Evolutionary conservation across 2,329 filamentous ascomycete genomes (phyloP).

Genomic region (Penicillium sp.): DNA sequence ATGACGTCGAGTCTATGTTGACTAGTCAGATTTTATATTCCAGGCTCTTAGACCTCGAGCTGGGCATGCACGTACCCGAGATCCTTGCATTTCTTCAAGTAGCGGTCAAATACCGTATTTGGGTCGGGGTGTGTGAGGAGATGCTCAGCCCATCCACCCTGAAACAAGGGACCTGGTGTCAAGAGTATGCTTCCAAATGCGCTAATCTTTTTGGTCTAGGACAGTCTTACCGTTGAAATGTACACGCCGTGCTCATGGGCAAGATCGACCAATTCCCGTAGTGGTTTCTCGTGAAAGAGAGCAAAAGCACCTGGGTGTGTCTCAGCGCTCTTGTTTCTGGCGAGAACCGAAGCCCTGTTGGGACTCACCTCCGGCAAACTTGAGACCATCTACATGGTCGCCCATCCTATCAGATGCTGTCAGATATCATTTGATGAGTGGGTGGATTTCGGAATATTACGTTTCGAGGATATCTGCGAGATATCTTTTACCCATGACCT

Average conservation of each 20-base stretch:
- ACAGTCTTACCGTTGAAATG: constrained; percentile 48
- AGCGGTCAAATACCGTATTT: constrained; percentile 49
- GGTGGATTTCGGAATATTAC: constrained; percentile 28
- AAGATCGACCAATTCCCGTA: constrained; percentile 50
- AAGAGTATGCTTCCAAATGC: background rate
- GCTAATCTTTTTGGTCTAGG: background rate
- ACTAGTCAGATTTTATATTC: constrained; percentile 1
- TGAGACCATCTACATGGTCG: constrained; percentile 54
- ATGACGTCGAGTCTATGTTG: constrained; percentile 52
- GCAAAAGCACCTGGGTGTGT: constrained; percentile 47
- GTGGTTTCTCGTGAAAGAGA: constrained; percentile 47
- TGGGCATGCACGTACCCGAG: constrained; percentile 38
- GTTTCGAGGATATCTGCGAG: constrained; percentile 55
- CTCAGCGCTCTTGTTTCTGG: background rate
- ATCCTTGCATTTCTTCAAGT: constrained; percentile 53
- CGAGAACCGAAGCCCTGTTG: background rate
- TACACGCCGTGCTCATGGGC: constrained; percentile 52
- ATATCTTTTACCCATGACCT: constrained; percentile 54
- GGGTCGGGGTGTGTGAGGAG: constrained; percentile 50
- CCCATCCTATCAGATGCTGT: constrained; percentile 45
- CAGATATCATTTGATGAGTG: background rate
- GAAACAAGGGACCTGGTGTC: background rate
- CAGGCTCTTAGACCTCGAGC: background rate
- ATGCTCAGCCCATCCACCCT: constrained; percentile 57
- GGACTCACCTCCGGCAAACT: constrained; percentile 50